Percentiles rank a stretch among this genome's conserved stretches.
Evolutionary conservation across 768 basidiomycete species (phyloP).

Genomic region (Phanerodontia chrysosporium): DNA sequence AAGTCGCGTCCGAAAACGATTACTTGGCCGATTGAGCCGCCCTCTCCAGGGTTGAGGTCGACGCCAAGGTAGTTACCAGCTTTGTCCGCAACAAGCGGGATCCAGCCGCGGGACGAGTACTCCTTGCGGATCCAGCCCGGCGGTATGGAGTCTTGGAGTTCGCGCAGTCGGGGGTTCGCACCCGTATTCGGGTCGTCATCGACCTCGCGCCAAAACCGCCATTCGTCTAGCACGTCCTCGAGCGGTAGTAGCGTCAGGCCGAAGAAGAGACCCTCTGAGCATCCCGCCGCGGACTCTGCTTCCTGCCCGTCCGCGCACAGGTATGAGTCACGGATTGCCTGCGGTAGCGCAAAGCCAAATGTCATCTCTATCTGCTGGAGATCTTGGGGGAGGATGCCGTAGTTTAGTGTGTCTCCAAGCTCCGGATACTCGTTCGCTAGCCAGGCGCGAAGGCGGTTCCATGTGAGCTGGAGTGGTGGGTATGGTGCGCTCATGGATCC

Average conservation of each 20-base stretch:
- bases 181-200: constrained; percentile 86
- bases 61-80: constrained; percentile 96
- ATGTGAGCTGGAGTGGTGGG: constrained; percentile 79
- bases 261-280: constrained; percentile 89
- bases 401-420: constrained; percentile 92
- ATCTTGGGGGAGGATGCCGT: constrained; percentile 77
- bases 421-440: constrained; percentile 87
- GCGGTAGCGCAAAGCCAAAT: constrained; percentile 80
- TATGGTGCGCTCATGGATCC: constrained; percentile 36
- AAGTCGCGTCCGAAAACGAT: constrained; percentile 99
- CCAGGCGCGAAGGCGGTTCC: constrained; percentile 81
- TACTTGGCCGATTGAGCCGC: constrained; percentile 82
- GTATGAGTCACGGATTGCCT: constrained; percentile 88
- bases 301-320: constrained; percentile 90
- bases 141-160: constrained; percentile 85
- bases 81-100: constrained; percentile 91
- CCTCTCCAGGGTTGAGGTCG: constrained; percentile 82
- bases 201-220: constrained; percentile 94
- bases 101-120: constrained; percentile 95
- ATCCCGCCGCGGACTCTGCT: constrained; percentile 81
- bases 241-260: constrained; percentile 91
- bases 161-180: constrained; percentile 65
- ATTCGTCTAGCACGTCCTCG: constrained; percentile 92
- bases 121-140: constrained; percentile 82
- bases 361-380: constrained; percentile 80